Percentiles rank a stretch among this genome's conserved stretches.
phyloP scores from a whole-genome alignment of 2,329 filamentous ascomycete genomes.

The Diaporthe sp. region DNA sequence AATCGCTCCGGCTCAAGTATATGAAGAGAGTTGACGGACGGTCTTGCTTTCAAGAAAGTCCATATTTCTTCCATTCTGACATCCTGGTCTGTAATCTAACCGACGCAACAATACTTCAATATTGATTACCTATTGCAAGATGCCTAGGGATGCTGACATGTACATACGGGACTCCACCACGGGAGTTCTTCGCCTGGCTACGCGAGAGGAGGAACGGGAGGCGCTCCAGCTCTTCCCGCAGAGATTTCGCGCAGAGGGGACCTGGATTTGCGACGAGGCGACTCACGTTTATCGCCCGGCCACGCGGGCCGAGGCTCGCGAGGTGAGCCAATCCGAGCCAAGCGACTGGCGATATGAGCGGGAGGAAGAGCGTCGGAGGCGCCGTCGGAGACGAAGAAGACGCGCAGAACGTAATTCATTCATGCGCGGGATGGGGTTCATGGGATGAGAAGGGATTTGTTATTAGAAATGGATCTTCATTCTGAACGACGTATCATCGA shows the following conservation, averaged over 20 bases:
- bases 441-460: not conserved
- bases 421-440: not conserved
- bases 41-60: no score
- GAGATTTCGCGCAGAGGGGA: not conserved
- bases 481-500: not conserved
- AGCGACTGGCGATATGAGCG: not conserved
- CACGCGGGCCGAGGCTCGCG: not conserved
- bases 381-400: not conserved
- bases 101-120: not conserved
- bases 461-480: no score
- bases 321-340: not conserved
- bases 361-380: not conserved
- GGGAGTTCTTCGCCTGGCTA: constrained; percentile 4
- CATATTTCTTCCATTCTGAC: no score
- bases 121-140: not conserved
- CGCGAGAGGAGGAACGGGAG: not conserved
- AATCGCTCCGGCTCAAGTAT: not conserved
- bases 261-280: not conserved
- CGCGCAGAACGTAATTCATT: not conserved
- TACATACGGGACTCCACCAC: constrained; percentile 1
- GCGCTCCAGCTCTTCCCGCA: not conserved
- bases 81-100: not conserved
- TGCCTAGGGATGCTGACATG: constrained; percentile 7
- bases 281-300: not conserved
- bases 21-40: not conserved